Evolutionary conservation across 306 rosid species (phyloP), one percentile per base, ranked within the genome.

Genomic region (Clitoria ternatea): DNA sequence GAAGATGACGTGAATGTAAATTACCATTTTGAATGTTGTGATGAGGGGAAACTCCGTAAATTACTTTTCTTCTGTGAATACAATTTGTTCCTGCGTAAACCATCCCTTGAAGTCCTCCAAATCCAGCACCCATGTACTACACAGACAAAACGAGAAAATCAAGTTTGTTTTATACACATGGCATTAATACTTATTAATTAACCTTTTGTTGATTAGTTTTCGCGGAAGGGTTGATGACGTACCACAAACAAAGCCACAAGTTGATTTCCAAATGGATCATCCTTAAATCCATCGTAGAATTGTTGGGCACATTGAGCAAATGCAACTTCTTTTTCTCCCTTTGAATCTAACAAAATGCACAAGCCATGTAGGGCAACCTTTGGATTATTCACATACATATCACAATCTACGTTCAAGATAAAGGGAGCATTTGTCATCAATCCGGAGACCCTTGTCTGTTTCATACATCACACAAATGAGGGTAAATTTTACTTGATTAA

Each of bases 251-350:
- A 0, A 32, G 83, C 69, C 5, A 12, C 59, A 0, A 66, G 11
- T 36, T 86, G 97, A 77, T 86, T 85, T 35, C 90, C 97, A 2
- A 75, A 81, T 1, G 90, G 90, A 5, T 90, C 94, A 11, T 90
- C 88, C 60, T 90, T 82, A 1, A 79, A 18, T 10, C 83, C 86
- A 17, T 81, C 88, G 0, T 80, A 82, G 66, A 86, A 88, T 12
- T 30, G 36, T 10, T 77, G 97, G 3, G 73, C 68, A 72, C 60
- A 74, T 18, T 88, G 97, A 8, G 42, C 85, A 73, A 72, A 90
- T n/a, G 92, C 92, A 17, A 80, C 68, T 8, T 84, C 85, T n/a
- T 54, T 57, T 6, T 77, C 69, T 12, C 33, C 42, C 32, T 77
- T 48, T 11, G 92, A 32, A 61, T 72, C 82, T 6, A 69, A 32